Conservation (phyloP, 2,329 filamentous ascomycete species). For the Cytospora leucostoma region DNA sequence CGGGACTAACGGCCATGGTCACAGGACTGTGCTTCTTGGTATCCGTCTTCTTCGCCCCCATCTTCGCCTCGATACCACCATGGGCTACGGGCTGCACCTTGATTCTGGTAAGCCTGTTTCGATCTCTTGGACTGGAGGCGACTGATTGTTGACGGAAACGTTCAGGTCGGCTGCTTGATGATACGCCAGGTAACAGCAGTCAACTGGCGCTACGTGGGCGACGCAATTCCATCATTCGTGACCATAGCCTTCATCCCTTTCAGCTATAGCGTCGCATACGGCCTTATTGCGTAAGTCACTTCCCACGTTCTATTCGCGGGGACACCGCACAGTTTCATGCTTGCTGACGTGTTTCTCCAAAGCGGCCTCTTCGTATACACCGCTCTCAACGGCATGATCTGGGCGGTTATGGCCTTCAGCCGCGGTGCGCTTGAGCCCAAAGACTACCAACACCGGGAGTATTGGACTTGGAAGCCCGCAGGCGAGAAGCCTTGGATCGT, state of each 20-base stretch:
- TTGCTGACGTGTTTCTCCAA: background rate
- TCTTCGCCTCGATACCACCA: conserved; percentile 84
- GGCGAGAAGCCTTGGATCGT: conserved; percentile 52
- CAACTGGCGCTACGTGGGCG: conserved; percentile 77
- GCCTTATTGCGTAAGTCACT: conserved; percentile 65
- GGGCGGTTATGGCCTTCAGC: conserved; percentile 46
- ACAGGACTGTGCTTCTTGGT: conserved; percentile 85
- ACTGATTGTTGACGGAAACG: conserved; percentile 14
- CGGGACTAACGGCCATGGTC: conserved; percentile 78
- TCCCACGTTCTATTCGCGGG: background rate
- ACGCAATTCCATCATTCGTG: conserved; percentile 74
- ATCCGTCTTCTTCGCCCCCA: conserved; percentile 84
- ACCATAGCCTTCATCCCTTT: conserved; percentile 77
- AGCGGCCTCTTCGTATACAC: conserved; percentile 58
- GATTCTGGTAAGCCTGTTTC: conserved; percentile 54
- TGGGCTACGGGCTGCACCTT: conserved; percentile 91
- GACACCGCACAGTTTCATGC: too few relatives aligned
- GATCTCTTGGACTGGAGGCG: background rate
- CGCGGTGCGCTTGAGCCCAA: conserved; percentile 48
- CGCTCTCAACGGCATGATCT: conserved; percentile 51
- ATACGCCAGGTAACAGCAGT: conserved; percentile 72
- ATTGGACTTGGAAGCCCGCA: conserved; percentile 55
- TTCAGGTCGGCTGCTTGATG: conserved; percentile 70
- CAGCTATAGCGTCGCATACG: conserved; percentile 77
- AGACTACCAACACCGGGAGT: conserved; percentile 57